Evolutionary conservation across 257 asterid genomes (phyloP).

Genomic region (Lycium barbarum): DNA sequence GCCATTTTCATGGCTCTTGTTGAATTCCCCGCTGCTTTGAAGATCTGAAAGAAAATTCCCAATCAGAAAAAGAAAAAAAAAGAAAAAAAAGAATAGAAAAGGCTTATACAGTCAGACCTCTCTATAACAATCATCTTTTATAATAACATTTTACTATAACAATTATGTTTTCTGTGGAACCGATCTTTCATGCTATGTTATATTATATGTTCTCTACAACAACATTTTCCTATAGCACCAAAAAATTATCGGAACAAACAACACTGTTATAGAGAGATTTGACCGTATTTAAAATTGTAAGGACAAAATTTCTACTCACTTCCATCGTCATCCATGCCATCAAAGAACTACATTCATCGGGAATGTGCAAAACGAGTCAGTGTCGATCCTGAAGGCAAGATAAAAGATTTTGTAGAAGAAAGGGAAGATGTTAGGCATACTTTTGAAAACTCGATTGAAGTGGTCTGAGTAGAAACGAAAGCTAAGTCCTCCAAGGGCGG

Average conservation of each 20-base stretch:
- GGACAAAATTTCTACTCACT: constrained; percentile 72
- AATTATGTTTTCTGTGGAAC: too few species aligned
- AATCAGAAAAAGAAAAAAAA: constrained; percentile 45
- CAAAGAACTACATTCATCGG: constrained; percentile 72
- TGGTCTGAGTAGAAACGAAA: constrained; percentile 63
- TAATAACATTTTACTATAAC: too few species aligned
- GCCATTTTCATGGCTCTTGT: constrained; percentile 72
- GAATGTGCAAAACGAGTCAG: constrained; percentile 41
- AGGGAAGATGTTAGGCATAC: constrained; percentile 39
- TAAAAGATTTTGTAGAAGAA: neutral
- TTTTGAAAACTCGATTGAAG: constrained; percentile 79
- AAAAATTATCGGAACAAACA: too few species aligned
- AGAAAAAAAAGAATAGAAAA: constrained; percentile 59
- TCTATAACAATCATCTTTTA: too few species aligned
- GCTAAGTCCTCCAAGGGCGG: constrained; percentile 96
- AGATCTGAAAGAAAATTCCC: constrained; percentile 78
- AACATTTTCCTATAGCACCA: too few species aligned
- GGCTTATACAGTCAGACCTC: neutral
- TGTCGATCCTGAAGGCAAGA: constrained; percentile 19
- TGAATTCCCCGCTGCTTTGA: constrained; percentile 75
- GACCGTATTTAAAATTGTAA: neutral
- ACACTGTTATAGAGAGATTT: too few species aligned
- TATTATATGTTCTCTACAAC: too few species aligned
- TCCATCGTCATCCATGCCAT: constrained; percentile 96
- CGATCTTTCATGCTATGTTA: too few species aligned